A percentile compares a stretch with the other conserved stretches of the same genome.
Conservation (phyloP, 148 eudicot species). For the Nyssa sinensis region DNA sequence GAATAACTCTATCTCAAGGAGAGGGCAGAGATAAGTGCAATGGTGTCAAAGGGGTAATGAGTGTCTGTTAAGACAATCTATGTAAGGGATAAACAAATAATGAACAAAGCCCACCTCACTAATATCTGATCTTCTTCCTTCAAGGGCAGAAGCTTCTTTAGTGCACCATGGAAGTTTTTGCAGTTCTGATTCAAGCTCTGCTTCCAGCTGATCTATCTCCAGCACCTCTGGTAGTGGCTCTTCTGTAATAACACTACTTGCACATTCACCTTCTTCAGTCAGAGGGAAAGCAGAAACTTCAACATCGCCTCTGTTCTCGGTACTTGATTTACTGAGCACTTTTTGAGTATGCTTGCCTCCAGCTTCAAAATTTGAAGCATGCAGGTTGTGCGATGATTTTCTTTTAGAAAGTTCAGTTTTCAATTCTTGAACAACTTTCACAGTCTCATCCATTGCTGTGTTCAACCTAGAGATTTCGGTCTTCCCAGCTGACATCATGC, state of each 20-base stretch:
- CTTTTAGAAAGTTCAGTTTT: constrained; percentile 51
- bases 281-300: constrained; percentile 19
- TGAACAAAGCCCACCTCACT: constrained; percentile 37
- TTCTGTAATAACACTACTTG: constrained; percentile 51
- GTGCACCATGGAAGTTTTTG: constrained; percentile 64
- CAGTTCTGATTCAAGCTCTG: constrained; percentile 68
- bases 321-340: constrained; percentile 3
- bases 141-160: constrained; percentile 32
- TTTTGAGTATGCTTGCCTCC: constrained; percentile 11
- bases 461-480: constrained; percentile 59
- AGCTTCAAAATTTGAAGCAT: neutral
- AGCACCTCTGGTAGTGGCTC: constrained; percentile 40
- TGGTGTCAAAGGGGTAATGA: neutral
- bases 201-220: constrained; percentile 68
- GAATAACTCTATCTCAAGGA: neutral
- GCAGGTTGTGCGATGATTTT: constrained; percentile 26
- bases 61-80: no score
- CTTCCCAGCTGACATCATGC: constrained; percentile 80
- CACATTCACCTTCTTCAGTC: constrained; percentile 42
- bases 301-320: constrained; percentile 15
- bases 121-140: constrained; percentile 25
- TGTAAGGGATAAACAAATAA: neutral
- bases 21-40: neutral
- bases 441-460: constrained; percentile 53
- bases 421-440: constrained; percentile 56